phyloP scores from a whole-genome alignment of 352 stramenopile species.

The Phytophthora colocasiae region DNA sequence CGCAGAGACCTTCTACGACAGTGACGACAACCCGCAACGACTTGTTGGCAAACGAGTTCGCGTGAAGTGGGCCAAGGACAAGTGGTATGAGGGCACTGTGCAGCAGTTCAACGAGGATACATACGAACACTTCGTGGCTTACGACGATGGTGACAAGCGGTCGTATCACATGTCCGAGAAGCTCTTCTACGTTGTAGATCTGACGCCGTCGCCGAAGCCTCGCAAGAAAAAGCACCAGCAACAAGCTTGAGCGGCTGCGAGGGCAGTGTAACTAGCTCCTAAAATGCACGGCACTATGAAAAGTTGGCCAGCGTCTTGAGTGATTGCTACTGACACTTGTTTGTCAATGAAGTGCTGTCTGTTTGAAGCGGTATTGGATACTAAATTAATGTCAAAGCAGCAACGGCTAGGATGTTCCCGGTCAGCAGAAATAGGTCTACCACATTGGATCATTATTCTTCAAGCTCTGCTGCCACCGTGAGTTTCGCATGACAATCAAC shows the following conservation, averaged over 20 bases:
- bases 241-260: conserved; percentile 24
- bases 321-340: conserved; percentile 15
- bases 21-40: conserved; percentile 85
- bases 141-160: conserved; percentile 88
- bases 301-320: conserved; percentile 18
- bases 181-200: conserved; percentile 82
- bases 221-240: conserved; percentile 37
- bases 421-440: conserved; percentile 22
- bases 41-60: conserved; percentile 86
- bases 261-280: conserved; percentile 25
- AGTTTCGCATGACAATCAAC: conserved; percentile 65
- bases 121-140: conserved; percentile 86
- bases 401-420: conserved; percentile 12
- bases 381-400: conserved; percentile 4
- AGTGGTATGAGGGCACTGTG: conserved; percentile 88
- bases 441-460: background rate
- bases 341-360: conserved; percentile 16
- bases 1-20: conserved; percentile 88
- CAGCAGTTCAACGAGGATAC: conserved; percentile 80
- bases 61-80: conserved; percentile 91
- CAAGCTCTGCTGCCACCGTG: background rate
- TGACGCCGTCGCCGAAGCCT: conserved; percentile 37
- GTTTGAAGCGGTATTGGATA: background rate
- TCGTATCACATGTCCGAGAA: conserved; percentile 92
- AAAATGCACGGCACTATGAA: conserved; percentile 35